Percentiles rank a stretch among this genome's conserved stretches.
Evolutionary conservation across 2,329 filamentous ascomycete species (phyloP).

Genomic region (Xylaria digitata): DNA sequence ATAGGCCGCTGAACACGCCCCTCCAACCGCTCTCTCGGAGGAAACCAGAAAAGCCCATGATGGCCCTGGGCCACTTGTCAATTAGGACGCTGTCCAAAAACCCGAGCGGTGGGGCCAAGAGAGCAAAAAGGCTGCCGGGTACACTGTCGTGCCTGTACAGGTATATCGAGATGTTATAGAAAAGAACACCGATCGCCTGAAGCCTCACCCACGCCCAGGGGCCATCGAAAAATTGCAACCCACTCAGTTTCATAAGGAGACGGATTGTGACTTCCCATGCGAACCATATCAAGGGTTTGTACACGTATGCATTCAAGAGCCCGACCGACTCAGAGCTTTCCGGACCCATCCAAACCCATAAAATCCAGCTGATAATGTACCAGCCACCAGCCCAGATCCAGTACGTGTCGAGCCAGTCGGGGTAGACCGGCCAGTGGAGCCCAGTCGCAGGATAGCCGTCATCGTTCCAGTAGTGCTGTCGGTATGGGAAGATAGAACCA

Average conservation of each 20-base stretch:
- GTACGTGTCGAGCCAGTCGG: conserved; percentile 15
- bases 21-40: background rate
- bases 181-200: background rate
- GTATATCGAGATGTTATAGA: background rate
- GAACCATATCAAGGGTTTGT: background rate
- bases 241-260: background rate
- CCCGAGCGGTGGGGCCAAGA: background rate
- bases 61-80: background rate
- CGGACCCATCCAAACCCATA: no score
- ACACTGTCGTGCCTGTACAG: background rate
- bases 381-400: conserved; percentile 20
- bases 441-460: conserved; percentile 10
- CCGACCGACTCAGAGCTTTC: background rate
- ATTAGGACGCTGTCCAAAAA: conserved; percentile 20
- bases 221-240: background rate
- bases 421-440: conserved; percentile 29
- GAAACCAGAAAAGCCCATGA: background rate
- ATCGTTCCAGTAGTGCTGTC: conserved; percentile 19
- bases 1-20: background rate
- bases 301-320: background rate
- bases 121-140: background rate
- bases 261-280: background rate
- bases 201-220: background rate
- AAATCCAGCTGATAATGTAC: background rate
- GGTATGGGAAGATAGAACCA: conserved; percentile 24